These are phyloP conservation scores for Apiotrichum sp. DNA, from an alignment of 1,284 basidiomycete genomes.

Conservation along the genomic window DNA sequence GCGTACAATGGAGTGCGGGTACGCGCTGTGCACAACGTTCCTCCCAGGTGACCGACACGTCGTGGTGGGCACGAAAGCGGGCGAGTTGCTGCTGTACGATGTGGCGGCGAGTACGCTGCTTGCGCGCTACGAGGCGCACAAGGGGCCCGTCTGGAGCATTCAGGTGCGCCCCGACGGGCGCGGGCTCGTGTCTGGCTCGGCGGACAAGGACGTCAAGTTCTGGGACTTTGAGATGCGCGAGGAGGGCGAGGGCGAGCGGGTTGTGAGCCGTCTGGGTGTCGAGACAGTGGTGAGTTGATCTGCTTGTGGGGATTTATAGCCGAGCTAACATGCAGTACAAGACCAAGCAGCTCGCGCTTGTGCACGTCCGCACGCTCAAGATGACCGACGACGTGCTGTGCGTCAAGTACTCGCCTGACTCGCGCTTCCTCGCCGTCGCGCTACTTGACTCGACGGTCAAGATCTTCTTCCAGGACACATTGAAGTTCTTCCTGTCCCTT, in stretches of 20 bases:
- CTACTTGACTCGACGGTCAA: slow-evolving; percentile 98
- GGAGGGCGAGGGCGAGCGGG: slow-evolving; percentile 55
- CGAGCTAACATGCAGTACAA: slow-evolving; percentile 31
- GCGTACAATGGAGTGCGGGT: slow-evolving; percentile 89
- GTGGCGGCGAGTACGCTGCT: slow-evolving; percentile 78
- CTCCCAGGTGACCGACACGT: slow-evolving; percentile 90
- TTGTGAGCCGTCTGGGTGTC: slow-evolving; percentile 41
- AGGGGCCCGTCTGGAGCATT: slow-evolving; percentile 81
- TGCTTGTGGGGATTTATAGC: too few relatives aligned
- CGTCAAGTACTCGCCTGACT: slow-evolving; percentile 85
- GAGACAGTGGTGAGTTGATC: slow-evolving; percentile 27
- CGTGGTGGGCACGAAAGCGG: slow-evolving; percentile 88
- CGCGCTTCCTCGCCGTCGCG: slow-evolving; percentile 80
- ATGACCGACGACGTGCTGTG: slow-evolving; percentile 96
- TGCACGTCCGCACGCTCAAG: slow-evolving; percentile 85
- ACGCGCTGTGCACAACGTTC: slow-evolving; percentile 88
- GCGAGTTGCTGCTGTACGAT: slow-evolving; percentile 76
- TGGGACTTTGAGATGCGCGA: slow-evolving; percentile 78
- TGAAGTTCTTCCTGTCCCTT: slow-evolving; percentile 96
- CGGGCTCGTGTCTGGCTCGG: slow-evolving; percentile 80
- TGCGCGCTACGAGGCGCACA: slow-evolving; percentile 80
- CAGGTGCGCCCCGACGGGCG: slow-evolving; percentile 75
- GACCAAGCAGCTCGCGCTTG: slow-evolving; percentile 61
- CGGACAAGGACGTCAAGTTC: slow-evolving; percentile 97
- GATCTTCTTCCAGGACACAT: slow-evolving; percentile 90